Conservation (phyloP, 768 basidiomycete genomes). For the Tylopilus sp. region DNA sequence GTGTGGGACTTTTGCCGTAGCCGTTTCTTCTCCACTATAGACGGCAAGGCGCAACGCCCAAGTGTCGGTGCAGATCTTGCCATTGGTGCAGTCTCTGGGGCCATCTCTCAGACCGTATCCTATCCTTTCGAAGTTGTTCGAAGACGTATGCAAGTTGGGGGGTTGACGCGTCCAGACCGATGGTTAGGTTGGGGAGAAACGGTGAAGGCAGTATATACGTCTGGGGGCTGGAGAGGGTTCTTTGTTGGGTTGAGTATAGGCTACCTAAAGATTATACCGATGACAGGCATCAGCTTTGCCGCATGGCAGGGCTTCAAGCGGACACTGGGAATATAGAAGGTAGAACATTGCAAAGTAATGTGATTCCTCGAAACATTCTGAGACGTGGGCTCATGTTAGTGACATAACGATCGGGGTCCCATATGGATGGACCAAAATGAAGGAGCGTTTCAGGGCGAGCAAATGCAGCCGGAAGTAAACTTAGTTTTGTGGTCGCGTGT, state of each 20-base stretch:
- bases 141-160: constrained; percentile 93
- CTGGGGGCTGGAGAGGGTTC: constrained; percentile 82
- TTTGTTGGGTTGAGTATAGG: constrained; percentile 90
- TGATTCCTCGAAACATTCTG: background rate
- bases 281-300: constrained; percentile 90
- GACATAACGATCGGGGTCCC: background rate
- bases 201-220: constrained; percentile 56
- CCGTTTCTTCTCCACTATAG: constrained; percentile 46
- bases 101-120: constrained; percentile 80
- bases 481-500: background rate
- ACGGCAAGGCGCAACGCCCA: constrained; percentile 38
- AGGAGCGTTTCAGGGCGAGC: background rate
- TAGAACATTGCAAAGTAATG: constrained; percentile 5
- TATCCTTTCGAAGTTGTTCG: constrained; percentile 95
- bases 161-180: constrained; percentile 68
- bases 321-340: constrained; percentile 26
- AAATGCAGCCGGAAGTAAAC: background rate
- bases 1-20: constrained; percentile 81
- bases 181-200: constrained; percentile 83
- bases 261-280: constrained; percentile 91
- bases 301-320: constrained; percentile 68
- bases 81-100: constrained; percentile 85
- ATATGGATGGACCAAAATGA: background rate
- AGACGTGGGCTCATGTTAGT: background rate
- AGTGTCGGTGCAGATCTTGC: constrained; percentile 62